Evolutionary conservation across 306 rosid species (phyloP), one percentile per base, ranked within the genome.

Genomic region (Vicia villosa): DNA sequence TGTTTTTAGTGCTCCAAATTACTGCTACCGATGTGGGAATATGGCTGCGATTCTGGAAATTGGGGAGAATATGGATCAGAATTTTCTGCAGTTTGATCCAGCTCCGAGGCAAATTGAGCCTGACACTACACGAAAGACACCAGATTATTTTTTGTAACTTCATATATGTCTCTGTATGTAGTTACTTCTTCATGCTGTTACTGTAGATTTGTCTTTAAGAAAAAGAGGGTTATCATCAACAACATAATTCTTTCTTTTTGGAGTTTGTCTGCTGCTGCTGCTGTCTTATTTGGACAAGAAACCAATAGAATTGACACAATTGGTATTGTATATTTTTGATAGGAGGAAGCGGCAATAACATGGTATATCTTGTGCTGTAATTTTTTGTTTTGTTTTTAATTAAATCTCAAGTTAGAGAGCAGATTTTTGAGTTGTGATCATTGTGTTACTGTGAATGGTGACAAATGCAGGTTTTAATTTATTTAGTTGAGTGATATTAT

Each of bases 31-130:
- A 20, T 93, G 98, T 72, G 98, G 98, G 74, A 93, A 93, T 69
- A 93, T 93, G 98, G 98, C 98, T 74, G 98, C 98, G 34, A 93
- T 93, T 47, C 91, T 93, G 78, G 98, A 93, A 78, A 88, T 93
- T 50, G 98, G 97, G 38, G 98, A 93, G 87, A 85, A 82, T 52
- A 93, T 93, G 98, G 98, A 93, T 59, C 98, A 93, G 88, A 90
- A 93, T 80, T 93, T 93, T 80, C 96, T 93, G 82, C 98, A 93
- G 80, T 93, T 93, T 85, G 98, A 93, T 74, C 98, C 98, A 3
- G 98, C 98, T 60, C 98, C 98, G 24, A 82, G 98, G 68, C 98
- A 93, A 84, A 86, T 93, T 63, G 98, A 93, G 74, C 98, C 98
- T 0, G 98, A 93, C 91, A 83, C 89, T 56, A 83, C 98, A 46